Evolutionary conservation across 176 grass and related monocot genomes (phyloP), one percentile per base, ranked within the genome.

Genomic region (Thinopyrum elongatum): DNA sequence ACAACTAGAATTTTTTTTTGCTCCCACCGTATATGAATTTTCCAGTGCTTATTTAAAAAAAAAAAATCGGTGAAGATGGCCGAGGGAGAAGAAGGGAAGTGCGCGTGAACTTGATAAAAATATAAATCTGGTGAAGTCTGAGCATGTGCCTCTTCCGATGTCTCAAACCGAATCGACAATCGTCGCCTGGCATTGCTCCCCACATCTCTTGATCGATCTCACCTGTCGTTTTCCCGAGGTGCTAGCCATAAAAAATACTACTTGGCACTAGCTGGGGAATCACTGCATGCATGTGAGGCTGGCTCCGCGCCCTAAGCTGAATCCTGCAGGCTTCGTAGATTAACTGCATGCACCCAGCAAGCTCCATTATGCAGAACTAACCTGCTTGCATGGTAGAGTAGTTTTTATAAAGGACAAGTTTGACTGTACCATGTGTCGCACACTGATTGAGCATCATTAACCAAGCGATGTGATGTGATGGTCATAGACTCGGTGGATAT

Each of bases 201-300:
- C 23, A 26, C 65, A 16, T 30, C 72, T 75, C 72, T 30, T 30
- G 15, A 75, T 73, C 59, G 25, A 46, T 73, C 59, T 74, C 66
- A 60, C 49, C 80, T 87, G 89, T 90, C 80, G 66, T 87, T 79
- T 74, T 84, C 85, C 61, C 42, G 75, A 35, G 85, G 58, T 8
- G 7, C 53, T 39, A 76, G 69, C 75, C 76, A 90, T 38, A 80
- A 80, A 74, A 80, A 74, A n/a, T n/a, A n/a, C n/a, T 61, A 87
- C 68, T 90, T 84, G 85, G 84, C 44, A 29, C 62, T 46, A 78
- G 47, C 49, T 35, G 70, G 85, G 77, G 77, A 71, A 89, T 89
- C 82, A 5, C 44, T 23, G 22, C 85, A 91, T 23, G 22, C 85
- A 91, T 84, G 83, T 85, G 62, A 67, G 70, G 38, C 39, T 84